Conservation (phyloP, 345 rosid species). For the Noccaea bulbosa region DNA sequence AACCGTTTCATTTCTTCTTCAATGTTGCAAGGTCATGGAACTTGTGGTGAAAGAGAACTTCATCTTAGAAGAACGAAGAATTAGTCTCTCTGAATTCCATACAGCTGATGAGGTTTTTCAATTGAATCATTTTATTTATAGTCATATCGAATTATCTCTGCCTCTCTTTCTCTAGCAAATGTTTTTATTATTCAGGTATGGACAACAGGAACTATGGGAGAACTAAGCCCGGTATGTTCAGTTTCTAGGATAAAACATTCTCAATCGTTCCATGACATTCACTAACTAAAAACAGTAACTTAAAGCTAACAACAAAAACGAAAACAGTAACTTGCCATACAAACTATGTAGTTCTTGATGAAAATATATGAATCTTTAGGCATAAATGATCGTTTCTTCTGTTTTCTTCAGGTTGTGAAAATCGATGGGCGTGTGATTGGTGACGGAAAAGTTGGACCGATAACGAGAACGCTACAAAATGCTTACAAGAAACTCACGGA, state of each 20-base stretch:
- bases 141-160: neutral
- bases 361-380: neutral
- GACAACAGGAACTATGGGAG: conserved; percentile 97
- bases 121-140: neutral
- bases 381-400: too few relatives aligned
- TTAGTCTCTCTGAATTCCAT: conserved; percentile 85
- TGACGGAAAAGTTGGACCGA: conserved; percentile 71
- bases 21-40: conserved; percentile 92
- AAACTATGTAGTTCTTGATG: neutral
- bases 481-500: conserved; percentile 68
- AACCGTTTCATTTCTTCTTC: conserved; percentile 2
- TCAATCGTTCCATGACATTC: neutral
- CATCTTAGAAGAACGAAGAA: conserved; percentile 65
- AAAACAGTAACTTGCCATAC: neutral
- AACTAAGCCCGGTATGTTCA: conserved; percentile 69
- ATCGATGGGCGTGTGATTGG: conserved; percentile 76
- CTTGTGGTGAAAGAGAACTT: conserved; percentile 71
- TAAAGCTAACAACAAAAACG: too few relatives aligned
- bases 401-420: conserved; percentile 56
- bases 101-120: conserved; percentile 79
- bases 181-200: conserved; percentile 57
- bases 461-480: conserved; percentile 64
- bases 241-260: neutral
- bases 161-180: neutral
- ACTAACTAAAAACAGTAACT: neutral